Evolutionary conservation across 2,329 filamentous ascomycete genomes (phyloP).

Genomic region (Trichoderma sp.): DNA sequence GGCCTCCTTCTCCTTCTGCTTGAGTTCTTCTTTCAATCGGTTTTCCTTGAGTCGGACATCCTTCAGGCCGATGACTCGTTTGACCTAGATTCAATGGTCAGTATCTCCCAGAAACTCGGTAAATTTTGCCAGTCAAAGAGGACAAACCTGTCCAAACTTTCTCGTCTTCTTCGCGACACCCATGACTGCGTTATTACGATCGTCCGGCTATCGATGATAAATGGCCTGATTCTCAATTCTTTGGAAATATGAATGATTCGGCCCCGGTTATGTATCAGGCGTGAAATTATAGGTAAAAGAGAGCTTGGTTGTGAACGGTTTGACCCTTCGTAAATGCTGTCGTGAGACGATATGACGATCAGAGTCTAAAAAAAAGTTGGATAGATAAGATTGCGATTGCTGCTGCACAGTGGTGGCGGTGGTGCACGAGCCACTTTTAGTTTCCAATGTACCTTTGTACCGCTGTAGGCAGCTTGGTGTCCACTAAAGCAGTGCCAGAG

Average conservation of each 20-base stretch:
- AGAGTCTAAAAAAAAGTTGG: conserved; percentile 1
- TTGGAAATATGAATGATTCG: neutral
- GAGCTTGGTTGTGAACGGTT: neutral
- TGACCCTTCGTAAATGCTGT: neutral
- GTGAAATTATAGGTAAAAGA: neutral
- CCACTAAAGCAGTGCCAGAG: neutral
- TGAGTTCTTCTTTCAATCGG: conserved; percentile 63
- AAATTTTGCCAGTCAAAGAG: conserved; percentile 34
- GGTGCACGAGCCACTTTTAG: conserved; percentile 33
- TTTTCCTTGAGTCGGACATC: conserved; percentile 85
- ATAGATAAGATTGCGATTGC: conserved; percentile 24
- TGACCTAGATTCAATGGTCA: conserved; percentile 53
- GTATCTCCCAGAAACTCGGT: conserved; percentile 23
- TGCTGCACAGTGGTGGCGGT: conserved; percentile 31
- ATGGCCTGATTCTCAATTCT: neutral
- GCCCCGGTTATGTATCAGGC: neutral
- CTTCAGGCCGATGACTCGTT: conserved; percentile 78
- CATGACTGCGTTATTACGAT: conserved; percentile 54
- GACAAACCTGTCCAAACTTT: conserved; percentile 74
- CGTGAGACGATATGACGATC: neutral
- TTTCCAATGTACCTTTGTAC: neutral
- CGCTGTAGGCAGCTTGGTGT: neutral
- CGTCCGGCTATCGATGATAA: neutral
- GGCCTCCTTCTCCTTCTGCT: conserved; percentile 57
- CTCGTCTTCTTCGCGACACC: conserved; percentile 86